Evolutionary conservation across 2,329 filamentous ascomycete species (phyloP).

Genomic region (Monosporascus sp.): DNA sequence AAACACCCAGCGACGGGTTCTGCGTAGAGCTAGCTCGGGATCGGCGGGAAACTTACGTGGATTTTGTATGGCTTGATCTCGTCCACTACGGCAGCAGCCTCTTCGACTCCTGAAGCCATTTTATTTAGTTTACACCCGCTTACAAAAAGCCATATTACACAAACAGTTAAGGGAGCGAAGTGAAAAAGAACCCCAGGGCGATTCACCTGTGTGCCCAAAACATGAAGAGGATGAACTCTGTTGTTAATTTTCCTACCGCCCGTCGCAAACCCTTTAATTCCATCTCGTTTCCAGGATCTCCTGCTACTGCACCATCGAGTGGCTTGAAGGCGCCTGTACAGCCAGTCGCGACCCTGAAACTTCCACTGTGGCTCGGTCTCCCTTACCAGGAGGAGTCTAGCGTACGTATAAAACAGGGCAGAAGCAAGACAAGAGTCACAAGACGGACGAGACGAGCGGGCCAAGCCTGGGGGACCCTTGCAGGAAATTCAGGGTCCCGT

Average conservation of each 20-base stretch:
- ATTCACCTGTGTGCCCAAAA: too few relatives aligned
- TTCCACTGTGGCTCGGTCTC: slow-evolving; percentile 23
- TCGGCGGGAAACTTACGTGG: slow-evolving; percentile 40
- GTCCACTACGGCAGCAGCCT: slow-evolving; percentile 25
- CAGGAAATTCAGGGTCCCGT: slow-evolving; percentile 6
- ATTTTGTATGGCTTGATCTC: slow-evolving; percentile 53
- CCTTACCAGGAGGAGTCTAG: slow-evolving; percentile 9
- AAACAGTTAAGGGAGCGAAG: slow-evolving; percentile 1
- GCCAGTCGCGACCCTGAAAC: not conserved
- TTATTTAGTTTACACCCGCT: slow-evolving; percentile 1
- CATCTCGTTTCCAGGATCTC: slow-evolving; percentile 20
- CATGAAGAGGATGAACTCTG: slow-evolving; percentile 1
- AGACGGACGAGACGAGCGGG: not conserved
- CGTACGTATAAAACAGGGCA: slow-evolving; percentile 21
- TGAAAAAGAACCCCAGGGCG: too few relatives aligned
- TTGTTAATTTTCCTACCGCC: not conserved
- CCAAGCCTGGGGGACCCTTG: slow-evolving; percentile 9
- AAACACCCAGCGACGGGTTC: too few relatives aligned
- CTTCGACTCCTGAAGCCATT: slow-evolving; percentile 22
- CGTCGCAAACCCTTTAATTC: slow-evolving; percentile 14
- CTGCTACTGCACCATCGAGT: slow-evolving; percentile 6
- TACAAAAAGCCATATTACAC: slow-evolving; percentile 4
- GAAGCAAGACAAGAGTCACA: slow-evolving; percentile 9
- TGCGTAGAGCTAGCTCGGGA: not conserved
- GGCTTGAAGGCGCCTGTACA: slow-evolving; percentile 18